Conservation (phyloP, 495 filamentous ascomycete genomes). For the Penicillium psychrofluorescens region DNA sequence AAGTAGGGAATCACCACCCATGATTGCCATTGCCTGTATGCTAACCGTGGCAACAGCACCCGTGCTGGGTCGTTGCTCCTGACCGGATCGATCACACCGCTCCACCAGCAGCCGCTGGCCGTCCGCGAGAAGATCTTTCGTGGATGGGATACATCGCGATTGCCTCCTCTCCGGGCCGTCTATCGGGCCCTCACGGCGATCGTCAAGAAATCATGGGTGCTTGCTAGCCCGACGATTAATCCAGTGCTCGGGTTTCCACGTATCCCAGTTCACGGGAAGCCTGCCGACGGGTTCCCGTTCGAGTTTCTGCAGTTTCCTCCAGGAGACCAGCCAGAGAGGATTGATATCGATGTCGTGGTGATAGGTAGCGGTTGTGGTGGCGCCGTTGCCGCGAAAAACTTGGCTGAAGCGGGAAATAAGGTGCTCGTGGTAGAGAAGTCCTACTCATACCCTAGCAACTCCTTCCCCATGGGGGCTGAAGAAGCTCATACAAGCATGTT, state of each 20-base stretch:
- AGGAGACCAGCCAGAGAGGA: slow-evolving; percentile 36
- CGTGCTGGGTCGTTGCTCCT: slow-evolving; percentile 59
- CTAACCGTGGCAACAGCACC: slow-evolving; percentile 39
- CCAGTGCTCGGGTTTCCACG: slow-evolving; percentile 56
- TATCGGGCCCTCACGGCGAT: slow-evolving; percentile 50
- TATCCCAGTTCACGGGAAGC: slow-evolving; percentile 53
- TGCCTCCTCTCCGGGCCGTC: slow-evolving; percentile 49
- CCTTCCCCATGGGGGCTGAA: slow-evolving; percentile 63
- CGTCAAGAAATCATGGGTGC: slow-evolving; percentile 51
- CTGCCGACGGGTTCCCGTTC: slow-evolving; percentile 47
- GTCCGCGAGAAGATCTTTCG: slow-evolving; percentile 55
- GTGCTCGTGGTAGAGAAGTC: slow-evolving; percentile 82
- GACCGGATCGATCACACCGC: slow-evolving; percentile 55
- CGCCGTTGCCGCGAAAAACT: slow-evolving; percentile 72
- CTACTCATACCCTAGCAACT: slow-evolving; percentile 61
- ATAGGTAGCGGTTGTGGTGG: slow-evolving; percentile 85
- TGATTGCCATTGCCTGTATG: not conserved
- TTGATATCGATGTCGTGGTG: slow-evolving; percentile 78
- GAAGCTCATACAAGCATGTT: slow-evolving; percentile 55
- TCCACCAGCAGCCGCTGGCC: slow-evolving; percentile 55
- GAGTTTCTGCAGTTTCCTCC: slow-evolving; percentile 45
- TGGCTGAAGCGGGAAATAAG: slow-evolving; percentile 64
- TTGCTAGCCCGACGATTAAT: slow-evolving; percentile 48
- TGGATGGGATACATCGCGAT: slow-evolving; percentile 49
- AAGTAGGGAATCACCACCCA: slow-evolving; percentile 34